Percentiles rank a stretch among this genome's conserved stretches.
Evolutionary conservation across 2,329 filamentous ascomycete species (phyloP).

Genomic region (Fusarium oligoseptatum): DNA sequence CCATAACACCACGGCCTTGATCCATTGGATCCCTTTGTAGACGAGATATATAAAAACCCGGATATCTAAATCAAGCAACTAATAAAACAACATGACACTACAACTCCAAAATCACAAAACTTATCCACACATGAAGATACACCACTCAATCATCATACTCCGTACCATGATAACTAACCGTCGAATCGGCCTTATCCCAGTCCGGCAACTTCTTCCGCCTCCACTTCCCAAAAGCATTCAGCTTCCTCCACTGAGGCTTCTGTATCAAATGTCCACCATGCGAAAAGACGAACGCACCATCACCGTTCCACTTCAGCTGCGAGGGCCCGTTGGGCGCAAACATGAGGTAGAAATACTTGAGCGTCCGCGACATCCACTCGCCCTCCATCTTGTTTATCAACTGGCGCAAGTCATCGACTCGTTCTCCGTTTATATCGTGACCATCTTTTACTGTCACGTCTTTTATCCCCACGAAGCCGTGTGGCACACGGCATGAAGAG

Average conservation of each 20-base stretch:
- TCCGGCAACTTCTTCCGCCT: not conserved
- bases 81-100: not conserved
- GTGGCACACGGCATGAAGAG: conserved; percentile 70
- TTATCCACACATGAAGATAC: not conserved
- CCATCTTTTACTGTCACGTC: conserved; percentile 71
- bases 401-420: conserved; percentile 59
- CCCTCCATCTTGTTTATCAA: conserved; percentile 83
- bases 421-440: conserved; percentile 49
- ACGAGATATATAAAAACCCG: not conserved
- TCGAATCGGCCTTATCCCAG: not conserved
- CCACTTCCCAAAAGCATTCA: not conserved
- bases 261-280: conserved; percentile 62
- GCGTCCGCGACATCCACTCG: conserved; percentile 88
- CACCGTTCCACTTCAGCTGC: conserved; percentile 60
- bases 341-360: conserved; percentile 87
- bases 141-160: not conserved
- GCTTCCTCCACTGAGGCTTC: not conserved
- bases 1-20: too few species aligned
- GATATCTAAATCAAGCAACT: not conserved
- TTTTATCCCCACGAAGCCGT: conserved; percentile 74
- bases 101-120: not conserved
- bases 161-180: not conserved
- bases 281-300: conserved; percentile 65
- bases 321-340: conserved; percentile 70
- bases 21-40: not conserved